A percentile compares a stretch with the other conserved stretches of the same genome.
Conservation (phyloP, 768 basidiomycete species). For the Glaciozyma martinii region DNA sequence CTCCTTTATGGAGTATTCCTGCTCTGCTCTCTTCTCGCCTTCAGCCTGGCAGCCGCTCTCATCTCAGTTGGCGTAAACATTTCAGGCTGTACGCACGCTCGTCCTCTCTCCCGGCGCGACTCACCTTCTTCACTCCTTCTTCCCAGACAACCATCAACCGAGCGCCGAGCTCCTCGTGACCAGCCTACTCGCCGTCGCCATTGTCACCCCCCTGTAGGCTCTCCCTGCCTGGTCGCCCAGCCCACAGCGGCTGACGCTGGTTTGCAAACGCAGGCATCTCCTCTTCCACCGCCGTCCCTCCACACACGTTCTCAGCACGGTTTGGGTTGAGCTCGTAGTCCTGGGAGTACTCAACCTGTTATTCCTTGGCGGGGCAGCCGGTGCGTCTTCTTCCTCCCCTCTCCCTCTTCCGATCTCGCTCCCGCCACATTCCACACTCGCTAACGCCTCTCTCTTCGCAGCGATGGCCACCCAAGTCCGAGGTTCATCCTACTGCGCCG, state of each 20-base stretch:
- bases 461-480: neutral
- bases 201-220: neutral
- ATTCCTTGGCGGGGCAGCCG: no score
- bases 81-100: slow-evolving; percentile 1
- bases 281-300: slow-evolving; percentile 10
- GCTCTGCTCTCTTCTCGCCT: slow-evolving; percentile 4
- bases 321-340: slow-evolving; percentile 9
- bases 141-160: neutral
- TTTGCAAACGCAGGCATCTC: slow-evolving; percentile 1
- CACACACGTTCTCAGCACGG: neutral
- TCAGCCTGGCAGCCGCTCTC: slow-evolving; percentile 16
- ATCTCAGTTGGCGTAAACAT: neutral
- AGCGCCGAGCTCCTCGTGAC: neutral
- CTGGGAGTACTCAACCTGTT: slow-evolving; percentile 12
- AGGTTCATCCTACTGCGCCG: neutral
- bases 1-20: slow-evolving; percentile 2
- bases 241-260: neutral
- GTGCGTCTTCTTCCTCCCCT: neutral
- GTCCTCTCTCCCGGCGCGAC: neutral
- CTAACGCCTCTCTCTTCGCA: neutral
- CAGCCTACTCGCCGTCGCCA: neutral
- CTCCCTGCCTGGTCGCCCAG: no score
- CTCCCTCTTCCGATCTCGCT: no score
- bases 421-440: no score
- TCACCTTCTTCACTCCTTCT: neutral